Percentiles rank a stretch among this genome's conserved stretches.
Conservation (phyloP, 2,329 filamentous ascomycete species). For the Paraphoma chrysanthemicola region DNA sequence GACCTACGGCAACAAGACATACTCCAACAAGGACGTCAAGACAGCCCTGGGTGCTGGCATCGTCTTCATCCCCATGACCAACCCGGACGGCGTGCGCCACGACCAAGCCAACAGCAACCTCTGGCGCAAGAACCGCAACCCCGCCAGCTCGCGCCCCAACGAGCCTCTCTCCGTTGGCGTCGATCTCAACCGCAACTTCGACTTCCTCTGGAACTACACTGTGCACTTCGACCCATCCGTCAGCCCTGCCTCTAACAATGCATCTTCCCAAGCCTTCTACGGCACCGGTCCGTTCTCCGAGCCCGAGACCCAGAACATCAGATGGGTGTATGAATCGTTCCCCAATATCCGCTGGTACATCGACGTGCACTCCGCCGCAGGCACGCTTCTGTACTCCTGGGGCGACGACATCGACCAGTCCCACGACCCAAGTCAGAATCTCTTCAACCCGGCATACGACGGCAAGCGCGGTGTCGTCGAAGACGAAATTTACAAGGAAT, state of each 20-base stretch:
- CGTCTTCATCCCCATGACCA: conserved; percentile 53
- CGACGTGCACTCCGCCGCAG: conserved; percentile 64
- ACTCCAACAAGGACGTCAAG: conserved; percentile 60
- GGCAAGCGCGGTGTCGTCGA: conserved; percentile 58
- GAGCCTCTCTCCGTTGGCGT: conserved; percentile 29
- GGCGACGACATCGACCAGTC: conserved; percentile 63
- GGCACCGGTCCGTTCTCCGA: conserved; percentile 63
- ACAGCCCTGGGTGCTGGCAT: conserved; percentile 61
- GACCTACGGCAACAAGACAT: conserved; percentile 60
- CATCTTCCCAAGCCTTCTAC: conserved; percentile 58
- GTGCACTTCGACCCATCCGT: conserved; percentile 53
- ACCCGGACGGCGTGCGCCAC: conserved; percentile 41
- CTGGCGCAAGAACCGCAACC: conserved; percentile 52
- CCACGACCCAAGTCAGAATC: conserved; percentile 56
- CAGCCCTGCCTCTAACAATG: conserved; percentile 49
- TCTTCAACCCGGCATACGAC: conserved; percentile 61
- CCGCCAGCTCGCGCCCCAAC: conserved; percentile 25
- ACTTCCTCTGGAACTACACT: conserved; percentile 63
- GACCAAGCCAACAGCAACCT: conserved; percentile 39
- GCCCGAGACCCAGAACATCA: conserved; percentile 62
- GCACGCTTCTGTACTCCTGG: conserved; percentile 64
- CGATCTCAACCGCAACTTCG: conserved; percentile 51
- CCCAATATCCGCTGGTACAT: conserved; percentile 63
- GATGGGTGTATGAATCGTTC: conserved; percentile 60
- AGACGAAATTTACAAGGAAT: conserved; percentile 59